These are phyloP conservation scores for Juglanconis oblonga DNA, from an alignment of 2,329 filamentous ascomycete genomes.

Conservation along the genomic window DNA sequence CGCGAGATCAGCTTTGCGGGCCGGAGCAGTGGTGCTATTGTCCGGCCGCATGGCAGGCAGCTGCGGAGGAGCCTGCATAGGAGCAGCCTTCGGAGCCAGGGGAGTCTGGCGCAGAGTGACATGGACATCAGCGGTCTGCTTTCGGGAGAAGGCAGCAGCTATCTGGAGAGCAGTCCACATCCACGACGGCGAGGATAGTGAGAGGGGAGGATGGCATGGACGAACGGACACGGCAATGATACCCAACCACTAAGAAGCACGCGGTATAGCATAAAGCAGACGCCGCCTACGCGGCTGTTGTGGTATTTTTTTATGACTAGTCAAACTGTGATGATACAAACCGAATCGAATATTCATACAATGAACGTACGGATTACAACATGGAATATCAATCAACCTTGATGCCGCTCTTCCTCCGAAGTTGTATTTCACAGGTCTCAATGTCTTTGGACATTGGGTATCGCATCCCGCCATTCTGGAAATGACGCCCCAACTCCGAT, in stretches of 20 bases:
- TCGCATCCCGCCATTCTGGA: background rate
- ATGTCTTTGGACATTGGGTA: background rate
- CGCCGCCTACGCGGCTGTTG: background rate
- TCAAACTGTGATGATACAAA: background rate
- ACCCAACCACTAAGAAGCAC: conserved; percentile 1
- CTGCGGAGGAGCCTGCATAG: conserved; percentile 18
- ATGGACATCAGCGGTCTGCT: conserved; percentile 56
- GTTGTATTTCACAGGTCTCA: background rate
- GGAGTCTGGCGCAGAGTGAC: conserved; percentile 37
- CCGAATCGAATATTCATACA: background rate
- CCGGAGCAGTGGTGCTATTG: conserved; percentile 3
- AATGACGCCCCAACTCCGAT: conserved; percentile 13
- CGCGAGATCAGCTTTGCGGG: conserved; percentile 29
- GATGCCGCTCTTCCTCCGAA: background rate
- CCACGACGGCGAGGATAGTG: conserved; percentile 31
- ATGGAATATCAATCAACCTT: conserved; percentile 11
- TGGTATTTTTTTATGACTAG: background rate
- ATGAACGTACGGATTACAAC: conserved; percentile 6
- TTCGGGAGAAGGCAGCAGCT: conserved; percentile 56
- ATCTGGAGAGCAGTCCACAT: conserved; percentile 53
- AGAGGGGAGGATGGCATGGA: background rate
- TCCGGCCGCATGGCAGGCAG: conserved; percentile 11
- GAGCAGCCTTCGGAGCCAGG: conserved; percentile 15
- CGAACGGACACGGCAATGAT: conserved; percentile 1
- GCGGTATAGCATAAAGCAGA: background rate